Percentiles rank a stretch among this genome's conserved stretches.
phyloP scores from a whole-genome alignment of 192 early-diverging fungal genomes.

The Coemansia sp. region DNA sequence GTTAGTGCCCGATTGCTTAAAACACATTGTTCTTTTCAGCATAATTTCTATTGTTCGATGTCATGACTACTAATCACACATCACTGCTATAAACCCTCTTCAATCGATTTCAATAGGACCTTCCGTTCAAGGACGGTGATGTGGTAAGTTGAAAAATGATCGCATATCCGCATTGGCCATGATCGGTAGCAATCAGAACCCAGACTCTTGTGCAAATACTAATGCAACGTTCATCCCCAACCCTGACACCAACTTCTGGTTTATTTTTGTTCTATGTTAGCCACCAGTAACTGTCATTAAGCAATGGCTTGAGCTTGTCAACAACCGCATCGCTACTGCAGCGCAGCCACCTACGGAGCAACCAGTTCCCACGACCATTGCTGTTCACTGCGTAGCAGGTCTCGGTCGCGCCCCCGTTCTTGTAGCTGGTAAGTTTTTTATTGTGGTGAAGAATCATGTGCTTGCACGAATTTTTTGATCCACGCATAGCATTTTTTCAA shows the following conservation, averaged over 20 bases:
- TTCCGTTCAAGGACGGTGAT: constrained; percentile 88
- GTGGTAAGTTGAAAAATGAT: constrained; percentile 50
- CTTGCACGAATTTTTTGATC: too few species aligned
- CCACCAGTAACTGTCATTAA: constrained; percentile 54
- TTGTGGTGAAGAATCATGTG: too few species aligned
- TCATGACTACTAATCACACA: too few species aligned
- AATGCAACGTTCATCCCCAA: neutral
- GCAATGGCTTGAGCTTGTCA: constrained; percentile 67
- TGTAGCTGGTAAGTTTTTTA: constrained; percentile 56
- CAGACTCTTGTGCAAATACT: neutral
- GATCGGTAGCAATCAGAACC: neutral
- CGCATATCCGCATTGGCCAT: neutral
- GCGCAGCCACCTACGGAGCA: constrained; percentile 14
- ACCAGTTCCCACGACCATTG: constrained; percentile 61
- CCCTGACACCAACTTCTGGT: neutral
- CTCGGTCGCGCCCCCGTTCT: constrained; percentile 92
- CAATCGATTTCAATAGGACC: constrained; percentile 46
- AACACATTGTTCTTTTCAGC: neutral
- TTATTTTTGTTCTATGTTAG: constrained; percentile 1
- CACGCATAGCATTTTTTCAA: too few species aligned
- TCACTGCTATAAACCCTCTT: too few species aligned
- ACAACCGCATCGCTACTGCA: constrained; percentile 49
- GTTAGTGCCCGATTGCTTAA: constrained; percentile 1
- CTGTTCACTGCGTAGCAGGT: constrained; percentile 94
- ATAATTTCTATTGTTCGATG: too few species aligned